A percentile compares a stretch with the other conserved stretches of the same genome.
Conservation (phyloP, 2,329 filamentous ascomycete species). For the Talaromyces amestolkiae region DNA sequence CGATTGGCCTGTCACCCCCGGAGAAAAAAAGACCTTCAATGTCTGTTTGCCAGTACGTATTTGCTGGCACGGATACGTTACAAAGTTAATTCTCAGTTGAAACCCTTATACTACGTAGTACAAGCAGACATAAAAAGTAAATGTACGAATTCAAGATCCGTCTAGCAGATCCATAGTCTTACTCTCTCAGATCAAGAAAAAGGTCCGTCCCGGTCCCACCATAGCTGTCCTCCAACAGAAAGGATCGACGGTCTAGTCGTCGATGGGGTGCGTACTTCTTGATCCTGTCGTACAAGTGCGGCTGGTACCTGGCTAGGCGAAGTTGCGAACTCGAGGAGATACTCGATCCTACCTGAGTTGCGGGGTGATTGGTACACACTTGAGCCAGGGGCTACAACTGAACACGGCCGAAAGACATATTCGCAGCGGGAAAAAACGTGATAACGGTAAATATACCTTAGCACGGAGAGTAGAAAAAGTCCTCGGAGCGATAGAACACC, state of each 20-base stretch:
- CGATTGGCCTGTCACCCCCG: background rate
- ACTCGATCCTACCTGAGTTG: too few relatives aligned
- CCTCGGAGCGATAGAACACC: background rate
- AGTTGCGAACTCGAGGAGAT: background rate
- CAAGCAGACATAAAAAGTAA: too few relatives aligned
- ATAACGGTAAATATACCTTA: background rate
- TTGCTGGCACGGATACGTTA: background rate
- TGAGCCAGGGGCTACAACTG: too few relatives aligned
- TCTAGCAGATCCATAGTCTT: background rate
- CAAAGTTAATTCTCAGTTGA: too few relatives aligned
- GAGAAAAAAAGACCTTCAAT: background rate
- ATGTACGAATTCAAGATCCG: too few relatives aligned
- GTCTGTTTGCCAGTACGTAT: background rate
- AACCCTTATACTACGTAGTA: background rate
- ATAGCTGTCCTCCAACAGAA: background rate
- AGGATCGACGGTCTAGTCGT: background rate
- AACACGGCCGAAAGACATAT: too few relatives aligned
- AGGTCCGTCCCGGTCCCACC: conserved; percentile 6
- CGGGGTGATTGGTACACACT: too few relatives aligned
- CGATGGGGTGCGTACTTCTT: background rate
- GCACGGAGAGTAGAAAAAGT: background rate
- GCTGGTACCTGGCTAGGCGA: background rate
- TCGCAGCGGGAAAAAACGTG: background rate
- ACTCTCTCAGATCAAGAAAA: background rate
- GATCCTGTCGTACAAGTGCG: background rate